Evolutionary conservation across 306 rosid species (phyloP).

Genomic region (Dalbergia cultrata): DNA sequence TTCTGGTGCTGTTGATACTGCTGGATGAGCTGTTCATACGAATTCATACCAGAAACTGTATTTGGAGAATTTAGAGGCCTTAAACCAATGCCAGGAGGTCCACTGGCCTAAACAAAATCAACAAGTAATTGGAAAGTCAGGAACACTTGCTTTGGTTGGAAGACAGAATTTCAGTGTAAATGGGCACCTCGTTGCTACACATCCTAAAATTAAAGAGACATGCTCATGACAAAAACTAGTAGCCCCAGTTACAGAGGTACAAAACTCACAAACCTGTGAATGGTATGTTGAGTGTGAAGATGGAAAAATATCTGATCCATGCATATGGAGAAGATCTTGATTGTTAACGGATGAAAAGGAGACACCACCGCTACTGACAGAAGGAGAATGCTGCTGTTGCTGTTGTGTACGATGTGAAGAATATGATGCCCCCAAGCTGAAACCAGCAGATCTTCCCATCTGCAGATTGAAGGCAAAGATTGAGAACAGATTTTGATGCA

Average conservation of each 20-base stretch:
- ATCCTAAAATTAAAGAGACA: not conserved
- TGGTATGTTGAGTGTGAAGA: slow-evolving; percentile 90
- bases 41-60: slow-evolving; percentile 87
- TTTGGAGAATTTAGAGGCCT: slow-evolving; percentile 86
- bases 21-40: slow-evolving; percentile 89
- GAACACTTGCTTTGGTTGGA: slow-evolving; percentile 5
- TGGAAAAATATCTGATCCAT: slow-evolving; percentile 89
- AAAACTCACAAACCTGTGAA: slow-evolving; percentile 74
- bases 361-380: slow-evolving; percentile 80
- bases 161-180: not conserved
- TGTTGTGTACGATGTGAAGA: slow-evolving; percentile 90
- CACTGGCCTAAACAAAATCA: slow-evolving; percentile 70
- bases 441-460: slow-evolving; percentile 97
- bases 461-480: slow-evolving; percentile 53
- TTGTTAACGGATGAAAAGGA: slow-evolving; percentile 88
- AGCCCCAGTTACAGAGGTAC: not conserved
- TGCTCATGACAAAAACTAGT: not conserved
- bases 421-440: slow-evolving; percentile 80
- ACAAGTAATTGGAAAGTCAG: slow-evolving; percentile 31
- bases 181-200: too few species aligned
- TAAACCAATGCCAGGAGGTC: slow-evolving; percentile 96
- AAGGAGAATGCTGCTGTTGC: slow-evolving; percentile 86
- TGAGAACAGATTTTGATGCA: slow-evolving; percentile 40
- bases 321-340: slow-evolving; percentile 93
- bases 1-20: slow-evolving; percentile 88